These are phyloP conservation scores for Cladosporium sphaerospermum DNA, from an alignment of 2,329 filamentous ascomycete species.

Conservation along the genomic window DNA sequence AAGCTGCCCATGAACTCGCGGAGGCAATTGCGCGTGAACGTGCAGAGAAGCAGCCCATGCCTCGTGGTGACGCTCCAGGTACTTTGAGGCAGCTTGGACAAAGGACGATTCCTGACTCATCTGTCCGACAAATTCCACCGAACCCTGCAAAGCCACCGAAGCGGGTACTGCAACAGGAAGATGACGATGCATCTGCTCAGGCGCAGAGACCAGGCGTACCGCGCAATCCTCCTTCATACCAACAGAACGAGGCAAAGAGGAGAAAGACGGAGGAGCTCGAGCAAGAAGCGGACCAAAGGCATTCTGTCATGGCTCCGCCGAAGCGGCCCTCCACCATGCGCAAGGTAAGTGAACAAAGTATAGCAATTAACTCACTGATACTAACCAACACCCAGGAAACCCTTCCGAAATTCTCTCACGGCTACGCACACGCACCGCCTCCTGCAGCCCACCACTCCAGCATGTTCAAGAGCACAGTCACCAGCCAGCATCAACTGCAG, in stretches of 20 bases:
- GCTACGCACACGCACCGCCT: conserved; percentile 55
- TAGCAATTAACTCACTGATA: background rate
- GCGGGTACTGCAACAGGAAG: conserved; percentile 62
- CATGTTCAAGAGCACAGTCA: conserved; percentile 61
- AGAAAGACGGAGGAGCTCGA: conserved; percentile 69
- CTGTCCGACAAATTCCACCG: conserved; percentile 53
- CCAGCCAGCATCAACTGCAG: conserved; percentile 60
- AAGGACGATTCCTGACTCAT: conserved; percentile 53
- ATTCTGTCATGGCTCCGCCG: conserved; percentile 71
- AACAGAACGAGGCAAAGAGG: conserved; percentile 70
- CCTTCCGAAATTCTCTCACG: conserved; percentile 55
- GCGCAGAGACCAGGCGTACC: conserved; percentile 50
- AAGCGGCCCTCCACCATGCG: conserved; percentile 71
- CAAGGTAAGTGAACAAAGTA: conserved; percentile 52
- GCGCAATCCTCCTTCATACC: conserved; percentile 44
- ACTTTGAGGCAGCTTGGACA: conserved; percentile 54
- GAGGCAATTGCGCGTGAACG: conserved; percentile 33
- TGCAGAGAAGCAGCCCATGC: conserved; percentile 28
- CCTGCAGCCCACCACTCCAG: conserved; percentile 42
- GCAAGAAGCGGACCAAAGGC: conserved; percentile 53
- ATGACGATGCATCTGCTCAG: conserved; percentile 55
- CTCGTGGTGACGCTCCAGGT: conserved; percentile 45
- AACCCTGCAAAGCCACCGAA: conserved; percentile 70
- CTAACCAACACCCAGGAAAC: conserved; percentile 44
- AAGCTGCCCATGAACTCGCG: conserved; percentile 29